phyloP scores from a whole-genome alignment of 345 rosid genomes.

The Citrus trifoliata region DNA sequence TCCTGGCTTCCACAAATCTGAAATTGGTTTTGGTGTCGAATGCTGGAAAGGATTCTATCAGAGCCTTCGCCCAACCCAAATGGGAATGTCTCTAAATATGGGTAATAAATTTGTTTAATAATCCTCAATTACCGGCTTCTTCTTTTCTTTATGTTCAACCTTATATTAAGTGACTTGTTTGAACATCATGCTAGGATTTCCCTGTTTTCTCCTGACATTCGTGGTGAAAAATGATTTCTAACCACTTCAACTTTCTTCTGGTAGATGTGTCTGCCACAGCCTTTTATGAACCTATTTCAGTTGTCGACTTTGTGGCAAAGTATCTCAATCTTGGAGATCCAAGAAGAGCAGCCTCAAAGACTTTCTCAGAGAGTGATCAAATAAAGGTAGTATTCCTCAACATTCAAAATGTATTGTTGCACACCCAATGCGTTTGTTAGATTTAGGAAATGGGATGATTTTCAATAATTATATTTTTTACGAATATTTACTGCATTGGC shows the following conservation, averaged over 20 bases:
- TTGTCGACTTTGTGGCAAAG: constrained; percentile 7
- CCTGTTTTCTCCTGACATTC: not conserved
- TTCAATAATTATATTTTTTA: not conserved
- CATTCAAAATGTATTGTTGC: not conserved
- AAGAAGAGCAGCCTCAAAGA: not conserved
- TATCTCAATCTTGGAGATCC: constrained; percentile 5
- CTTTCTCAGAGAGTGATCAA: not conserved
- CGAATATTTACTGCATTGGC: not conserved
- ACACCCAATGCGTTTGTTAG: not conserved
- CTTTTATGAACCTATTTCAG: constrained; percentile 10
- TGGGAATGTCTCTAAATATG: constrained; percentile 59
- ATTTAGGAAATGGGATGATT: not conserved
- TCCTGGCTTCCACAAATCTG: constrained; percentile 42
- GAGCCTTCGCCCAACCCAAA: constrained; percentile 62
- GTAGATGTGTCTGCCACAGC: constrained; percentile 14
- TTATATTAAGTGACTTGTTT: not conserved
- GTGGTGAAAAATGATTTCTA: not conserved
- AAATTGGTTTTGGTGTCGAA: constrained; percentile 57
- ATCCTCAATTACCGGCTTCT: not conserved
- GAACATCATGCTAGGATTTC: not conserved
- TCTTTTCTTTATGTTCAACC: not conserved
- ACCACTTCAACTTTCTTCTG: not conserved
- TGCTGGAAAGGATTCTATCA: constrained; percentile 67
- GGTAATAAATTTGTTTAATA: constrained; percentile 18
- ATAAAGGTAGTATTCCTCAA: not conserved